These are phyloP conservation scores for Collybia sordida DNA, from an alignment of 768 basidiomycete genomes.

Conservation along the genomic window DNA sequence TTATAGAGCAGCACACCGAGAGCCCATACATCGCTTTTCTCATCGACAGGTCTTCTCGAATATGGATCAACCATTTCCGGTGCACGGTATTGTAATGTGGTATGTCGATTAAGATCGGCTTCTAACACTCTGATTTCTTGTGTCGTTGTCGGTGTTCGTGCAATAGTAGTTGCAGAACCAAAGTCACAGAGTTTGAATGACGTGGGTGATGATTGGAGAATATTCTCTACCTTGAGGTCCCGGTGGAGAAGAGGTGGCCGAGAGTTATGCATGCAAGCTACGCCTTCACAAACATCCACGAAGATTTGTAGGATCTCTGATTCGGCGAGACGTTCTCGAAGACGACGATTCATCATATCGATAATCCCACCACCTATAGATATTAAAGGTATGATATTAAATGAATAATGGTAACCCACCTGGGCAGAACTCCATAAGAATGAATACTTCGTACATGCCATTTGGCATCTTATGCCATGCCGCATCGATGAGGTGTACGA, in stretches of 20 bases:
- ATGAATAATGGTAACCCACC: conserved; percentile 44
- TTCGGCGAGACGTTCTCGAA: conserved; percentile 93
- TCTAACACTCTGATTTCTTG: conserved; percentile 88
- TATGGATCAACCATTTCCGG: conserved; percentile 98
- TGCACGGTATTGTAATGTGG: conserved; percentile 96
- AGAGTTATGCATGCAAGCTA: conserved; percentile 94
- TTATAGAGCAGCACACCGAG: conserved; percentile 96
- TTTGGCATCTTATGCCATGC: conserved; percentile 84
- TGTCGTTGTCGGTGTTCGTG: conserved; percentile 71
- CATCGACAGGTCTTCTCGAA: conserved; percentile 79
- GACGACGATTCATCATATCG: conserved; percentile 98
- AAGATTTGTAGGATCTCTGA: conserved; percentile 97
- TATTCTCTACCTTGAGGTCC: conserved; percentile 99
- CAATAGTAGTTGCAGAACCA: conserved; percentile 83
- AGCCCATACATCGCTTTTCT: conserved; percentile 98
- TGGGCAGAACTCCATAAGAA: conserved; percentile 97
- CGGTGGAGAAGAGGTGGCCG: conserved; percentile 91
- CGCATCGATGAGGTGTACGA: conserved; percentile 95
- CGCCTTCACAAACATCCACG: conserved; percentile 95
- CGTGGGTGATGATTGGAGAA: conserved; percentile 81
- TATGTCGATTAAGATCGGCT: conserved; percentile 89
- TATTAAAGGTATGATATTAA: conserved; percentile 11
- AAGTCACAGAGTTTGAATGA: conserved; percentile 98
- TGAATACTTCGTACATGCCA: conserved; percentile 92
- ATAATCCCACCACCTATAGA: conserved; percentile 91